Base-by-base conservation (phyloP, 352 stramenopile genomes). In the Globisporangium takayamanum region DNA sequence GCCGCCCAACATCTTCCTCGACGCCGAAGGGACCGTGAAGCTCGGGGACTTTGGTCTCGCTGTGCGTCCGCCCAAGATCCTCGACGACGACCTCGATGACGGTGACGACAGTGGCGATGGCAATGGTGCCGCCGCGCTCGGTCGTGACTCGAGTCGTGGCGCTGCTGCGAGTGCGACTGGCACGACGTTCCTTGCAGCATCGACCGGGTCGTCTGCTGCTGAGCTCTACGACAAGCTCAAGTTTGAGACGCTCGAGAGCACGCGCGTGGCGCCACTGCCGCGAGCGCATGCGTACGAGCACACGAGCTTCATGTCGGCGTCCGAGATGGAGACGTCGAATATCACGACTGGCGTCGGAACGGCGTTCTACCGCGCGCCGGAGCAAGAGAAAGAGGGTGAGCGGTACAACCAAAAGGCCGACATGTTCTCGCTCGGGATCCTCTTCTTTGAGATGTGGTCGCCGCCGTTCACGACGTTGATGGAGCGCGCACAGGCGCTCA, bases 381-480 rank as follows among this genome's bases (percentile, higher is more conserved):
- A 98, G 61, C 92, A 98, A 61, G 91, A 97, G 69, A 80, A 79
- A 60, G 74, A 92, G 66, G 80, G 85, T 18, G 79, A 92, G 66
- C 75, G 75, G 5, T 96, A 85, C 79, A 97, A 91, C 69, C 93
- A 92, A 50, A 94, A 94, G 53, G 88, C 84, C 3, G 96, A 99
- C 62, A 96, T 99, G 69, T 99, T 96, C 63, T 97, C 88, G 8
- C 73, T 99, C 8, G 96, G 96, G 8, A 91, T 99, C 46, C 63
- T 98, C 28, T 88, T 98, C 54, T 99, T 98, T 59, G 96, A 98
- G 59, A 98, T 98, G 88, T 97, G 96, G 75, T 88, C 88, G 18
- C 87, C 87, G 33, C 89, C 91, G 45, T 98, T 97, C 66, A 87
- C 73, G 45, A 97, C 91, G 33, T 63, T 89, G 30, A 96, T 97